Percentiles rank a stretch among this genome's conserved stretches.
Conservation (phyloP, 148 eudicot species). For the Selenicereus undatus region DNA sequence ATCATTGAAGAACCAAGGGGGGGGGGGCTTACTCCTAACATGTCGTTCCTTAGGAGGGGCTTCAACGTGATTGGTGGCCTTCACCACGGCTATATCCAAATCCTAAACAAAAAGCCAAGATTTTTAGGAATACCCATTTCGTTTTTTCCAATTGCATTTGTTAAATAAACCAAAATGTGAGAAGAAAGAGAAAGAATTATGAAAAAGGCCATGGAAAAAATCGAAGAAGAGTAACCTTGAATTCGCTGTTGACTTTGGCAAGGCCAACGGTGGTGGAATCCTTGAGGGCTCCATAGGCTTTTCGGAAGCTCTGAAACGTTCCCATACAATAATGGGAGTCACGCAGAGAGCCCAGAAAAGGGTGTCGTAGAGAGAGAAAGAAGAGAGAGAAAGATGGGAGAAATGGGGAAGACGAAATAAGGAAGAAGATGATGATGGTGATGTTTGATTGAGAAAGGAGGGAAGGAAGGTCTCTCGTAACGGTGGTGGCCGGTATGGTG, state of each 20-base stretch:
- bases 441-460: neutral
- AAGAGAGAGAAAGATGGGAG: neutral
- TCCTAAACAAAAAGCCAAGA: slow-evolving; percentile 38
- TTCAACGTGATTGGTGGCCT: slow-evolving; percentile 94
- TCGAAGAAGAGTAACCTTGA: slow-evolving; percentile 46
- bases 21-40: slow-evolving; percentile 61
- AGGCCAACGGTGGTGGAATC: slow-evolving; percentile 93
- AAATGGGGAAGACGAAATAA: neutral
- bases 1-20: neutral
- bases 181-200: neutral
- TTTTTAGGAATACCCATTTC: slow-evolving; percentile 8
- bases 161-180: neutral
- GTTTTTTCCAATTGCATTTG: neutral
- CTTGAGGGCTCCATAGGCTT: slow-evolving; percentile 94
- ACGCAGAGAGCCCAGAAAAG: slow-evolving; percentile 17
- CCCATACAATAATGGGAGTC: slow-evolving; percentile 44
- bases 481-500: slow-evolving; percentile 1
- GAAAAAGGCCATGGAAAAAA: neutral
- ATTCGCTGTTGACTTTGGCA: slow-evolving; percentile 96
- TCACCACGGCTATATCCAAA: slow-evolving; percentile 92
- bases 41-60: slow-evolving; percentile 92
- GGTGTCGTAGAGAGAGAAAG: neutral
- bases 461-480: slow-evolving; percentile 3
- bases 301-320: slow-evolving; percentile 74
- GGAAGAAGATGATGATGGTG: neutral